phyloP scores from a whole-genome alignment of 1,139 yeast genomes.

The Pichia terricola region DNA sequence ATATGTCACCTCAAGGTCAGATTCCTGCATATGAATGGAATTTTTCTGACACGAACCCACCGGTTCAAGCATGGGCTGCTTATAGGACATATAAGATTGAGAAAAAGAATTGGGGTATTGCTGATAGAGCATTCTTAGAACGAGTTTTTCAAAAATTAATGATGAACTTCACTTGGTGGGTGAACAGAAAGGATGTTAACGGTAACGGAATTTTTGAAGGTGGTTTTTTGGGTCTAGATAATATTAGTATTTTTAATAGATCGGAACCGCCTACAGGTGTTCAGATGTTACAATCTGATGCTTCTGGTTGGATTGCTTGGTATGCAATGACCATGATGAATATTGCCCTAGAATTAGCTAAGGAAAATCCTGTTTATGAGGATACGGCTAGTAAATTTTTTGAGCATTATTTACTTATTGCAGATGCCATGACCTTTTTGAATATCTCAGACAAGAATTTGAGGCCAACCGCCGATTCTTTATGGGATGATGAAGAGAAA shows the following conservation, averaged over 20 bases:
- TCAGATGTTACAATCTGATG: conserved; percentile 85
- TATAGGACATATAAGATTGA: conserved; percentile 86
- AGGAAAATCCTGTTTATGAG: conserved; percentile 80
- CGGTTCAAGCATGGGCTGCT: conserved; percentile 97
- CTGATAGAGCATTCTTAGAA: conserved; percentile 80
- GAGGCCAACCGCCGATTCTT: conserved; percentile 46
- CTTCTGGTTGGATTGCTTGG: conserved; percentile 99
- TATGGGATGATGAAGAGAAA: conserved; percentile 88
- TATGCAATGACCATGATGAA: conserved; percentile 87
- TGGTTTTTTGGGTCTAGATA: conserved; percentile 89
- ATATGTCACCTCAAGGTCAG: conserved; percentile 98
- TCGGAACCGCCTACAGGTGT: conserved; percentile 98
- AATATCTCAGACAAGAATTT: conserved; percentile 33
- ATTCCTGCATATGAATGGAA: conserved; percentile 98
- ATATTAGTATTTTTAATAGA: conserved; percentile 88
- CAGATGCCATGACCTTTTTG: conserved; percentile 87
- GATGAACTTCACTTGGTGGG: conserved; percentile 97
- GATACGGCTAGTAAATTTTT: conserved; percentile 93
- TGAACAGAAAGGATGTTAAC: conserved; percentile 78
- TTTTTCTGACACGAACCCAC: conserved; percentile 91
- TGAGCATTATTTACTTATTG: conserved; percentile 86
- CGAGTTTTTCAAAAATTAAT: conserved; percentile 84
- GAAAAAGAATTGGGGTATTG: conserved; percentile 73
- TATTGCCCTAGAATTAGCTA: conserved; percentile 85
- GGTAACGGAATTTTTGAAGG: conserved; percentile 94